Evolutionary conservation across 768 basidiomycete species (phyloP), one percentile per base, ranked within the genome.

Genomic region (Pholiota microspora): DNA sequence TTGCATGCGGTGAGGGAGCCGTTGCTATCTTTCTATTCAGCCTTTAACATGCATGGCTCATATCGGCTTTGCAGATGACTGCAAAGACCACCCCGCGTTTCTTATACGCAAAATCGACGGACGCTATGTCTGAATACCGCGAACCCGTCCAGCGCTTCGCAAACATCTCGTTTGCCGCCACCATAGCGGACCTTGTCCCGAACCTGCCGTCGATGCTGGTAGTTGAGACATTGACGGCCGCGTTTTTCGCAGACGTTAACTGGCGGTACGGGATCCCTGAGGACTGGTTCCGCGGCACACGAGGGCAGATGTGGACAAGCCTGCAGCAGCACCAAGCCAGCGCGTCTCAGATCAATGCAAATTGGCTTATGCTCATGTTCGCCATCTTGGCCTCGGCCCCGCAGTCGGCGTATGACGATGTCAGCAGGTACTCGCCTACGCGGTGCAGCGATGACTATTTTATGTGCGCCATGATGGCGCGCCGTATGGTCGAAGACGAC

Each of bases 211-310:
- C 69, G 42, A 61, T 63, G 50, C 32, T 61, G 45, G 60, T 71
- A 16, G 64, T 74, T 31, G 62, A 71, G 51, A 54, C 66, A n/a
- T 69, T 80, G 27, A 66, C 74, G 16, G 62, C 68, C 8, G 59
- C 63, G 13, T 82, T 75, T 63, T 80, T 83, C 65, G 56, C 64
- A 16, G 69, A 76, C 42, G 67, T 71, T 46, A 82, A 81, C 54
- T 80, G 77, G 77, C 73, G 76, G 21, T 80, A 75, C 49, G 78
- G 79, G 9, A 73, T 82, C 24, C 77, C 79, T 5, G 74, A 79
- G 59, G 61, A 67, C 18, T 81, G 78, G 78, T 79, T 82, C 61
- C 69, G 65, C 34, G 56, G 64, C n/a, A 68, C 74, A 2, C 75
- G 72, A 48, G 56, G 65, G 23, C 70, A 71, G 46, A 82, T 80